Conservation (phyloP, 2,329 filamentous ascomycete genomes). For the Colletotrichum siamense region DNA sequence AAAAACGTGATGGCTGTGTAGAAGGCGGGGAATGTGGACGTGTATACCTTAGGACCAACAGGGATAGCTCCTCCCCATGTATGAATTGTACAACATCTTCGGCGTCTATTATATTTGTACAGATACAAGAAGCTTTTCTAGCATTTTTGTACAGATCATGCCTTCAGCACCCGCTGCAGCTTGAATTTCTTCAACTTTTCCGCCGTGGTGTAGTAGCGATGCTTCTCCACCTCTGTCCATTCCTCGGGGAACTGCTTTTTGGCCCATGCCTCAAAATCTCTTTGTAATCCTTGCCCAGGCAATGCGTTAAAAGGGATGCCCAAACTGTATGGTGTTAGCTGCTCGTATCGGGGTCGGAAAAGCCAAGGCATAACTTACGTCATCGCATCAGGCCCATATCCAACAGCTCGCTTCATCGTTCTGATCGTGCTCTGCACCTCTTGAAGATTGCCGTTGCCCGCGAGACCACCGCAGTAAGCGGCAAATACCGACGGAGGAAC, state of each 20-base stretch:
- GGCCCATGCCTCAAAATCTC: slow-evolving; percentile 77
- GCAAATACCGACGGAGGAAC: slow-evolving; percentile 76
- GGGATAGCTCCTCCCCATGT: neutral
- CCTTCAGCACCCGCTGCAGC: slow-evolving; percentile 52
- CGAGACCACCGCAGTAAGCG: slow-evolving; percentile 78
- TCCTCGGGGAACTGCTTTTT: slow-evolving; percentile 68
- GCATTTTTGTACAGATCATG: slow-evolving; percentile 44
- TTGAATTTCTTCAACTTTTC: slow-evolving; percentile 55
- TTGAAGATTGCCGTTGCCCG: slow-evolving; percentile 73
- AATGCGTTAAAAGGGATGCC: slow-evolving; percentile 79
- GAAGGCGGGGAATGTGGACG: neutral
- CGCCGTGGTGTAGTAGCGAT: slow-evolving; percentile 50
- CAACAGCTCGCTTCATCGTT: slow-evolving; percentile 70
- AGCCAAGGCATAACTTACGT: slow-evolving; percentile 62
- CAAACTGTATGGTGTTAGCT: slow-evolving; percentile 54
- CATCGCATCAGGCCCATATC: slow-evolving; percentile 69
- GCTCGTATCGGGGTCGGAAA: neutral
- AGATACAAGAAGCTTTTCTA: slow-evolving; percentile 21
- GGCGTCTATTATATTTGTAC: slow-evolving; percentile 24
- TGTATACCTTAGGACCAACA: neutral
- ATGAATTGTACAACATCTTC: slow-evolving; percentile 30
- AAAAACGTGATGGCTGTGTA: neutral
- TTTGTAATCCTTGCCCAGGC: slow-evolving; percentile 68
- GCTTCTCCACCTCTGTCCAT: slow-evolving; percentile 70
- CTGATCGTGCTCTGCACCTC: slow-evolving; percentile 71